Evolutionary conservation across 345 rosid species (phyloP).

Genomic region (Populus deltoides): DNA sequence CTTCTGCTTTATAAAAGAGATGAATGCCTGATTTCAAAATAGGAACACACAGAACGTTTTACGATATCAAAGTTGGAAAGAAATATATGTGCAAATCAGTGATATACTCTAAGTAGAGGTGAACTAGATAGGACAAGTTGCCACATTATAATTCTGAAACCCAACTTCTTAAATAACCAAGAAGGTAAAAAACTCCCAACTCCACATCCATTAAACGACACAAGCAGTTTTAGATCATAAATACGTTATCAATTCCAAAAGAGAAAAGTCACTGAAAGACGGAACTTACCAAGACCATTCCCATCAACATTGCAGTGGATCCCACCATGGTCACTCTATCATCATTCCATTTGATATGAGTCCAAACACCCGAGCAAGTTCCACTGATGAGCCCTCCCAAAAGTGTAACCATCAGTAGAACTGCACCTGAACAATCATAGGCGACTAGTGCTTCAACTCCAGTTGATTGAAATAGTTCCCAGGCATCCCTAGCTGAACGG

Average conservation of each 20-base stretch:
- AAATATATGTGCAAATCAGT: background rate
- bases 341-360: conserved; percentile 57
- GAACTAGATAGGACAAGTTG: background rate
- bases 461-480: conserved; percentile 96
- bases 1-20: background rate
- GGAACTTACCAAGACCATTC: conserved; percentile 81
- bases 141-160: background rate
- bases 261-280: background rate
- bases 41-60: background rate
- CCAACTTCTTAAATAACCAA: background rate
- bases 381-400: conserved; percentile 92
- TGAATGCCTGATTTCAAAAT: background rate
- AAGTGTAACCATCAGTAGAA: conserved; percentile 79
- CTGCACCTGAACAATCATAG: conserved; percentile 95
- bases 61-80: background rate
- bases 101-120: background rate
- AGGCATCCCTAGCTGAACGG: conserved; percentile 92
- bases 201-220: background rate
- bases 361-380: conserved; percentile 83
- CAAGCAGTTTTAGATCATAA: background rate
- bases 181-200: background rate
- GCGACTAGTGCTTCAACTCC: conserved; percentile 97
- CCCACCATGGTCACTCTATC: conserved; percentile 80
- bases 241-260: background rate
- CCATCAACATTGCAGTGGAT: conserved; percentile 91